A percentile compares a stretch with the other conserved stretches of the same genome.
These are phyloP conservation scores for Kockiozyma suomiensis DNA, from an alignment of 805 yeast species.

Conservation along the genomic window DNA sequence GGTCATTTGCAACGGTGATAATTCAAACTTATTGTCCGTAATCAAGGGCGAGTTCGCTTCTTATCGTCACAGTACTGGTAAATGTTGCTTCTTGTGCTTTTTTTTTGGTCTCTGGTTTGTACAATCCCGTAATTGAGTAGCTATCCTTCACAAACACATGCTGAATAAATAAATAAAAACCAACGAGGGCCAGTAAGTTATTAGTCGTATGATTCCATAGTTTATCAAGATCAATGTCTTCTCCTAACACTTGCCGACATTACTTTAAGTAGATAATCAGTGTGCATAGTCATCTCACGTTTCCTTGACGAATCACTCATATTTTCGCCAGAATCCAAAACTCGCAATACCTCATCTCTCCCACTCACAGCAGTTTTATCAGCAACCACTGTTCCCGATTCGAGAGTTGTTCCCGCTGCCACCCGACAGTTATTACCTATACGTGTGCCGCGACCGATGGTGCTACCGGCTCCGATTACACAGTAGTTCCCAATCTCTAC, in stretches of 20 bases:
- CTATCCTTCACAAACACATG: too few relatives aligned
- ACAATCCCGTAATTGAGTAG: too few relatives aligned
- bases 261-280: constrained; percentile 15
- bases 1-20: too few relatives aligned
- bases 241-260: constrained; percentile 11
- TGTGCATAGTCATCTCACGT: constrained; percentile 24
- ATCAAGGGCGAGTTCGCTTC: too few relatives aligned
- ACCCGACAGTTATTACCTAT: constrained; percentile 15
- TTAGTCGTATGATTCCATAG: background rate
- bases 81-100: too few relatives aligned
- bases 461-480: constrained; percentile 13
- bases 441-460: constrained; percentile 12
- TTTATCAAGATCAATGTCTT: background rate
- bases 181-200: too few relatives aligned
- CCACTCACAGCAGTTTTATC: constrained; percentile 8
- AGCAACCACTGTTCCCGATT: background rate
- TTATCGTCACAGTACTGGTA: too few relatives aligned
- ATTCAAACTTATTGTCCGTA: too few relatives aligned
- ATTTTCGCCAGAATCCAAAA: constrained; percentile 2
- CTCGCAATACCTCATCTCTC: background rate
- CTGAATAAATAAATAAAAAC: too few relatives aligned
- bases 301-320: constrained; percentile 1
- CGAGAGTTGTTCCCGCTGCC: constrained; percentile 17
- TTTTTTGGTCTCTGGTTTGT: too few relatives aligned
- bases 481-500: constrained; percentile 16